Evolutionary conservation across 805 yeast genomes (phyloP).

Genomic region (Ogataea dorogensis): DNA sequence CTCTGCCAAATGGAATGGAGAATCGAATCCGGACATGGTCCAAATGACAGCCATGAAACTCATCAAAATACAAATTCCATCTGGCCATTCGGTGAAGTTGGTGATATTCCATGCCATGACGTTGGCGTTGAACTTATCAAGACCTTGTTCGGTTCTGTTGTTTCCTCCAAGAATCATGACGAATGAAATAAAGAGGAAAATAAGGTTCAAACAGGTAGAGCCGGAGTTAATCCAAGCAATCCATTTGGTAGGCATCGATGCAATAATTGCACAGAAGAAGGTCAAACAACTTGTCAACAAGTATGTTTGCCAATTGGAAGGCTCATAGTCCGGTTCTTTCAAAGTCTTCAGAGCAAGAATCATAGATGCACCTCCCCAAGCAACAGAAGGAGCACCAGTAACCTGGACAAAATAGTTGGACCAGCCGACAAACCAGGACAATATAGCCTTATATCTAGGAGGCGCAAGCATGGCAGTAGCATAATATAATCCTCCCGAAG

Average conservation of each 20-base stretch:
- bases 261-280: conserved; percentile 44
- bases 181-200: conserved; percentile 50
- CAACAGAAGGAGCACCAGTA: conserved; percentile 60
- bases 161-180: conserved; percentile 52
- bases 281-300: conserved; percentile 50
- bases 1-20: conserved; percentile 70
- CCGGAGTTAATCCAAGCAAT: conserved; percentile 50
- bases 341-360: conserved; percentile 50
- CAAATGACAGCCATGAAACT: conserved; percentile 58
- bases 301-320: conserved; percentile 49
- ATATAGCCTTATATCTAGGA: conserved; percentile 46
- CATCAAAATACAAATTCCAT: conserved; percentile 55
- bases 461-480: conserved; percentile 64
- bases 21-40: conserved; percentile 74
- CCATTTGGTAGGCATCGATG: conserved; percentile 53
- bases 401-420: conserved; percentile 63
- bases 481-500: conserved; percentile 65
- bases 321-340: conserved; percentile 38
- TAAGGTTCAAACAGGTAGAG: conserved; percentile 48
- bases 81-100: conserved; percentile 59
- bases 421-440: conserved; percentile 64
- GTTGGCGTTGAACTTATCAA: conserved; percentile 48
- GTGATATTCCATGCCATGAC: conserved; percentile 50
- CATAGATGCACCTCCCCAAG: conserved; percentile 55
- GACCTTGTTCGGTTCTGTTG: conserved; percentile 35